Evolutionary conservation across 2,329 filamentous ascomycete species (phyloP), one percentile per base, ranked within the genome.

Genomic region (Fusarium pininemorale): DNA sequence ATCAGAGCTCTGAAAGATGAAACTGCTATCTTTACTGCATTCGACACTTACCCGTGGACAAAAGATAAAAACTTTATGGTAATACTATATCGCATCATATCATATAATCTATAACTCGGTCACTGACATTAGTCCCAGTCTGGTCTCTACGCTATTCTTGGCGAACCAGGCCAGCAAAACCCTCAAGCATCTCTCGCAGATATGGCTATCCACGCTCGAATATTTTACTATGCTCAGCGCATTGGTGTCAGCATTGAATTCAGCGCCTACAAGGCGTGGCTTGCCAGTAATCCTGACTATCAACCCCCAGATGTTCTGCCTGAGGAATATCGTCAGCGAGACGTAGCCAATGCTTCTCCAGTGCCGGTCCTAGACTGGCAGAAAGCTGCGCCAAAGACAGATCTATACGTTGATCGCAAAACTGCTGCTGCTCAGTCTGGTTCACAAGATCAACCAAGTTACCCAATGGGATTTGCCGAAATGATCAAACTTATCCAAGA

Each of bases 401-500:
- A 86, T 35, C 81, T 88, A 26, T 85, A 80, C 55, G 79, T 88
- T 32, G 85, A 87, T 56, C 83, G 82, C 32, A 81, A 80, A 28
- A 68, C 74, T 5, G 71, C 65, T 3, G 74, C 64, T 4, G 71
- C 74, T 26, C 70, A 79, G 37, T 58, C 74, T 14, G 66, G 72
- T 12, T 64, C 71, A n/a, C 65, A 70, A 45, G 83, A 83, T 42
- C 86, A 89, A 51, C 92, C 94, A 42, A 89, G 90, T 2, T 97
- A 97, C 77, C 95, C 95, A 7, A 91, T 91, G 55, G 92, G 91
- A 3, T 98, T 98, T 81, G 92, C 93, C 13, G 91, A 96, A 74
- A 94, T 98, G 70, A 92, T 97, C 63, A 92, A 94, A 78, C 89
- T 97, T 62, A 93, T 98, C 61, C 93, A 94, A 30, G 91, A 90